A percentile compares a stretch with the other conserved stretches of the same genome.
Evolutionary conservation across 2,329 filamentous ascomycete genomes (phyloP).

Genomic region (Dactylellina cionopaga): DNA sequence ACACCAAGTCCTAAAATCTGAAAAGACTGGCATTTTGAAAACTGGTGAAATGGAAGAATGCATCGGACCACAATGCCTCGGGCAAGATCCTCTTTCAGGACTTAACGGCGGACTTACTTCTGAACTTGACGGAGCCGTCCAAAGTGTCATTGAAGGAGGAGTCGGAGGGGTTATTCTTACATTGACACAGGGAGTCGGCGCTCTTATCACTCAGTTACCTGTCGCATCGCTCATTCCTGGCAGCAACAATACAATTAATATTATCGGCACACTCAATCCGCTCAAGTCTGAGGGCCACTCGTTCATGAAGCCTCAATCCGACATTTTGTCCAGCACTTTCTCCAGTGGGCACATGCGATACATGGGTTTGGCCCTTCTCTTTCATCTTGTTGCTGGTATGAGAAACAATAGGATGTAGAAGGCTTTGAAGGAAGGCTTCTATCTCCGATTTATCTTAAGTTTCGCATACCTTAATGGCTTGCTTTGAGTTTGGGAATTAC

Average conservation of each 20-base stretch:
- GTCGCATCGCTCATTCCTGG: background rate
- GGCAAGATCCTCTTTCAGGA: background rate
- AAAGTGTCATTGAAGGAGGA: background rate
- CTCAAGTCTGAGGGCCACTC: conserved; percentile 25
- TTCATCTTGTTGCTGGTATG: conserved; percentile 7
- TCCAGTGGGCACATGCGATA: conserved; percentile 12
- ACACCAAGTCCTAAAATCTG: background rate
- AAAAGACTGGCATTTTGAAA: conserved; percentile 1
- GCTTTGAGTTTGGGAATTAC: background rate
- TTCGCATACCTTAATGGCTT: background rate
- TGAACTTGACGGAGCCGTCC: background rate
- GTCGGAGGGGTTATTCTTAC: conserved; percentile 9
- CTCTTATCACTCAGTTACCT: conserved; percentile 10
- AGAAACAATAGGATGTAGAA: conserved; percentile 7
- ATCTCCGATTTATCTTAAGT: background rate
- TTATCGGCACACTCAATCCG: conserved; percentile 7
- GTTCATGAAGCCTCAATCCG: background rate
- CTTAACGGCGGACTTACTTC: background rate
- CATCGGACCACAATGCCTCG: background rate
- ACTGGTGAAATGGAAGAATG: conserved; percentile 13
- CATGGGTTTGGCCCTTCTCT: conserved; percentile 11
- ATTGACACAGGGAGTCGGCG: conserved; percentile 21
- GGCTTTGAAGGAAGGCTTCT: background rate
- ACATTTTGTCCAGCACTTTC: conserved; percentile 6
- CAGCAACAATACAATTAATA: conserved; percentile 2